phyloP scores from a whole-genome alignment of 2,329 filamentous ascomycete species.

The Aspergillus arachidicola region DNA sequence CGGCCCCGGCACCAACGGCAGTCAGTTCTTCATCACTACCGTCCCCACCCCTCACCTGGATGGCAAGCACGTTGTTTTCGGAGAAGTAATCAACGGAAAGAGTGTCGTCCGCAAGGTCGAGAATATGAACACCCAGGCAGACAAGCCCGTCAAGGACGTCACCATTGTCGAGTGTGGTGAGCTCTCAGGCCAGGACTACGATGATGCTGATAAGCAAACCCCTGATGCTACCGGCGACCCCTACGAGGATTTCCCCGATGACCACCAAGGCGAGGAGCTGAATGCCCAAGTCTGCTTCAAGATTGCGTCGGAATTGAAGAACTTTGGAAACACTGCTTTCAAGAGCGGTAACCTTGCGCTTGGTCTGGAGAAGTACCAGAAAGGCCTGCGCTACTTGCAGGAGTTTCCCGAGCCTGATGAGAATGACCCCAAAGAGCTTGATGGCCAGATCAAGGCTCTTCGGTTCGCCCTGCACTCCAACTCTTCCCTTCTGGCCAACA shows the following conservation, averaged over 20 bases:
- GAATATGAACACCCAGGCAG: constrained; percentile 73
- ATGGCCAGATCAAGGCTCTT: constrained; percentile 68
- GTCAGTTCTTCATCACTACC: constrained; percentile 97
- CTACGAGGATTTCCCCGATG: constrained; percentile 95
- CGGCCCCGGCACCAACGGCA: constrained; percentile 92
- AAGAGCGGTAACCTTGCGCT: constrained; percentile 71
- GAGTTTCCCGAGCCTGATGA: constrained; percentile 74
- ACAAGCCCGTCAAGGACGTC: constrained; percentile 76
- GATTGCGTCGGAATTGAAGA: constrained; percentile 84
- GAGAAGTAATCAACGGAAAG: constrained; percentile 91
- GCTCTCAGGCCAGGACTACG: constrained; percentile 71
- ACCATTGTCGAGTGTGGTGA: constrained; percentile 84
- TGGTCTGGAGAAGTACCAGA: constrained; percentile 90
- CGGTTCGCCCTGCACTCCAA: constrained; percentile 89
- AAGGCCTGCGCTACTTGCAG: constrained; percentile 85
- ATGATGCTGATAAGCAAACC: constrained; percentile 66
- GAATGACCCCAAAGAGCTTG: constrained; percentile 69
- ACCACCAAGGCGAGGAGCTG: constrained; percentile 65
- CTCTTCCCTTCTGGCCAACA: constrained; percentile 80
- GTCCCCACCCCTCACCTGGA: constrained; percentile 93
- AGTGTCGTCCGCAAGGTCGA: constrained; percentile 88
- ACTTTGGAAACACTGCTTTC: constrained; percentile 89
- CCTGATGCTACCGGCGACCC: constrained; percentile 83
- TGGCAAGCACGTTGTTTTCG: constrained; percentile 96
- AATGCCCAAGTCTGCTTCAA: constrained; percentile 70